A percentile compares a stretch with the other conserved stretches of the same genome.
phyloP scores from a whole-genome alignment of 306 rosid genomes.

The Oemleria cerasiformis region DNA sequence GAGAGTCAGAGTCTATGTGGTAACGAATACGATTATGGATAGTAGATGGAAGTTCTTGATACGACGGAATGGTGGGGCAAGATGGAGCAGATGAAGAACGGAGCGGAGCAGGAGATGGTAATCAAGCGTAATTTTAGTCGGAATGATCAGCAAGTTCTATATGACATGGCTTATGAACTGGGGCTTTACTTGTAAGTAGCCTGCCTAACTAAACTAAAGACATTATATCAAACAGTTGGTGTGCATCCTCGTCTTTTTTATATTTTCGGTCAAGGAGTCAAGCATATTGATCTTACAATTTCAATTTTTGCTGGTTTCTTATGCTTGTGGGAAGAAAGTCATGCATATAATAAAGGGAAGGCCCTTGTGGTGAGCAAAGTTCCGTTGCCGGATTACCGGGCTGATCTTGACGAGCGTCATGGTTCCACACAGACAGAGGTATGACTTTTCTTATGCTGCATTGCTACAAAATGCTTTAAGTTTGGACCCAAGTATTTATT shows the following conservation, averaged over 20 bases:
- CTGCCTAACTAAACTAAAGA: too few relatives aligned
- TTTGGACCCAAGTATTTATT: background rate
- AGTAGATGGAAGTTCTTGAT: conserved; percentile 71
- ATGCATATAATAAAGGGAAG: conserved; percentile 84
- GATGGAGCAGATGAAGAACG: conserved; percentile 69
- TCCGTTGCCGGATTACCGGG: conserved; percentile 91
- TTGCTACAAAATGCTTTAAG: background rate
- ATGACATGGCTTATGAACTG: conserved; percentile 72
- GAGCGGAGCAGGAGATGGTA: conserved; percentile 73
- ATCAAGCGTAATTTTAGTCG: conserved; percentile 64
- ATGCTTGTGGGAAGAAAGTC: conserved; percentile 83
- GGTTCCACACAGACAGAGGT: conserved; percentile 95
- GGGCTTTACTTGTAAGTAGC: conserved; percentile 77
- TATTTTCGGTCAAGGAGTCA: background rate
- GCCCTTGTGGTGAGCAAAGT: conserved; percentile 86
- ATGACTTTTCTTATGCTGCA: background rate
- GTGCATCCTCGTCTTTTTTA: background rate
- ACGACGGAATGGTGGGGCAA: conserved; percentile 82
- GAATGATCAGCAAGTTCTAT: conserved; percentile 68
- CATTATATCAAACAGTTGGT: background rate
- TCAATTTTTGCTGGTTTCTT: conserved; percentile 25
- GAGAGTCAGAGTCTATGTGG: background rate
- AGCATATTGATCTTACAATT: conserved; percentile 29
- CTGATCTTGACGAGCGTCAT: conserved; percentile 93
- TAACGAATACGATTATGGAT: conserved; percentile 30